Evolutionary conservation across 139 green algal genomes (phyloP).

Genomic region (Klebsormidium nitens): DNA sequence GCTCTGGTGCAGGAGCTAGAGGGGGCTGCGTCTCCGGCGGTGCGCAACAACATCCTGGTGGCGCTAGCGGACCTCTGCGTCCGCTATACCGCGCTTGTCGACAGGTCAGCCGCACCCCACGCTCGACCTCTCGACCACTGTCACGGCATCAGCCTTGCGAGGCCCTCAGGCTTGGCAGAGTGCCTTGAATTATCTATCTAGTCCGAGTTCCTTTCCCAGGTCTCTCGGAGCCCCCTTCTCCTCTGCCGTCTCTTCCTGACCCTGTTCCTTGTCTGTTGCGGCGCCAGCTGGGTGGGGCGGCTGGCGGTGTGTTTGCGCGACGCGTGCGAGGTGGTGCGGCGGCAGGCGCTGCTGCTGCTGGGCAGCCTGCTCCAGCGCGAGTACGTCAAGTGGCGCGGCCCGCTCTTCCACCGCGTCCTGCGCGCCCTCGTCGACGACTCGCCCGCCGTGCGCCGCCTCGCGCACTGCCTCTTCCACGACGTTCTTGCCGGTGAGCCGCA

Average conservation of each 20-base stretch:
- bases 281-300: slow-evolving; percentile 41
- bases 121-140: background rate
- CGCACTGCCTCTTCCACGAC: slow-evolving; percentile 50
- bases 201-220: background rate
- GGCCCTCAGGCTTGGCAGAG: background rate
- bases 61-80: slow-evolving; percentile 74
- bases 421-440: slow-evolving; percentile 73
- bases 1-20: slow-evolving; percentile 14
- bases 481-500: slow-evolving; percentile 38
- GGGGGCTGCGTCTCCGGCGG: slow-evolving; percentile 32
- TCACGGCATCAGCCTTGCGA: background rate
- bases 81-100: slow-evolving; percentile 72
- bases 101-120: slow-evolving; percentile 50
- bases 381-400: slow-evolving; percentile 84
- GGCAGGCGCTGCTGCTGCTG: slow-evolving; percentile 73
- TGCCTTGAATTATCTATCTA: background rate
- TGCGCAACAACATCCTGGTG: slow-evolving; percentile 89
- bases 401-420: slow-evolving; percentile 74
- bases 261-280: background rate
- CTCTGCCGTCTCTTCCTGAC: background rate
- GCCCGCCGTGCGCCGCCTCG: slow-evolving; percentile 37
- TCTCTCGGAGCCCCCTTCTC: background rate
- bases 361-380: slow-evolving; percentile 71
- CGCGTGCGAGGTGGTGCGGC: slow-evolving; percentile 68
- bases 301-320: slow-evolving; percentile 70